Conservation (phyloP, 495 filamentous ascomycete species). For the Podospora bellae-mahoneyi region DNA sequence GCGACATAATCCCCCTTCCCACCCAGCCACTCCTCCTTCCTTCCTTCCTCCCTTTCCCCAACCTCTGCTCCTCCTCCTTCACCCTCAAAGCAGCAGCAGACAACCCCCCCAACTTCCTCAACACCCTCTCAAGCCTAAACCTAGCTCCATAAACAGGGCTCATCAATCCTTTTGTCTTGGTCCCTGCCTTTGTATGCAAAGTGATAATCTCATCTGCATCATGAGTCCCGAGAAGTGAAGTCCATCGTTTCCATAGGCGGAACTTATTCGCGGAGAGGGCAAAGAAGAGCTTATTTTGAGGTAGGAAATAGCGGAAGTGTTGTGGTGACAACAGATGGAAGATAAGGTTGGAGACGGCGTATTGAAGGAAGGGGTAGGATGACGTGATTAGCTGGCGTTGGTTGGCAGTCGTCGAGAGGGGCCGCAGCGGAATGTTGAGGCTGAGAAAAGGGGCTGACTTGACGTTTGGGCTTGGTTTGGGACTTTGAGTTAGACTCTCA, state of each 20-base stretch:
- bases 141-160: slow-evolving; percentile 37
- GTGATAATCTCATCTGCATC: slow-evolving; percentile 28
- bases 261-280: slow-evolving; percentile 27
- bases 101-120: slow-evolving; percentile 27
- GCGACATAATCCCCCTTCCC: slow-evolving; percentile 13
- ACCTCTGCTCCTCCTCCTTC: background rate
- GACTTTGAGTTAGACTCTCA: slow-evolving; percentile 24
- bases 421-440: background rate
- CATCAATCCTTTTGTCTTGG: slow-evolving; percentile 21
- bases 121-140: slow-evolving; percentile 32
- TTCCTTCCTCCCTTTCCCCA: background rate
- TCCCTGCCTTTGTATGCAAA: slow-evolving; percentile 9
- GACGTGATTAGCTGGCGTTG: slow-evolving; percentile 33
- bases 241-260: slow-evolving; percentile 40
- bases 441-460: background rate
- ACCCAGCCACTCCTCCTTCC: background rate
- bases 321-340: slow-evolving; percentile 36
- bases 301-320: slow-evolving; percentile 36
- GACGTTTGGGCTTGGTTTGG: background rate
- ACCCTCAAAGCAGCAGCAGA: background rate
- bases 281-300: slow-evolving; percentile 31
- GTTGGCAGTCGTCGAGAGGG: slow-evolving; percentile 12
- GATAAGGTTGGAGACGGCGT: slow-evolving; percentile 37
- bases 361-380: slow-evolving; percentile 37
- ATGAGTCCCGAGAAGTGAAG: slow-evolving; percentile 31